A percentile compares a stretch with the other conserved stretches of the same genome.
phyloP scores from a whole-genome alignment of 495 filamentous ascomycete genomes.

The Tuber brumale region DNA sequence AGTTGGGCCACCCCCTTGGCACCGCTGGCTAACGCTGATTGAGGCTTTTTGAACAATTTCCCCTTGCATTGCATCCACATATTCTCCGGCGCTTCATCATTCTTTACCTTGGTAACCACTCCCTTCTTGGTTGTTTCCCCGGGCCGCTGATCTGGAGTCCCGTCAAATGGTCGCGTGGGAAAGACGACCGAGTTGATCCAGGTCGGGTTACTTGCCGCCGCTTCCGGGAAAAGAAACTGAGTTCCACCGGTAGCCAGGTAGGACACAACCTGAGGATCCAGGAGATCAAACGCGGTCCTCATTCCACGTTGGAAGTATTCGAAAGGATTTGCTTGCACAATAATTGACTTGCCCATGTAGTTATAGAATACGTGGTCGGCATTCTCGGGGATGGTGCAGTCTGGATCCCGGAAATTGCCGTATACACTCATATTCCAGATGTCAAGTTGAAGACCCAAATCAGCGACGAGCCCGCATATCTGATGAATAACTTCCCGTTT shows the following conservation, averaged over 20 bases:
- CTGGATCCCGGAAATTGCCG: slow-evolving; percentile 25
- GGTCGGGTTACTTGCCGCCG: slow-evolving; percentile 7
- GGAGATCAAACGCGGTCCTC: slow-evolving; percentile 23
- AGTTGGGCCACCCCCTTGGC: slow-evolving; percentile 11
- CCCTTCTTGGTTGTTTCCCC: slow-evolving; percentile 8
- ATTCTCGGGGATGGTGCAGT: slow-evolving; percentile 7
- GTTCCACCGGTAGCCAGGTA: slow-evolving; percentile 26
- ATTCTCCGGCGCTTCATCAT: slow-evolving; percentile 10
- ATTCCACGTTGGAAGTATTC: slow-evolving; percentile 33
- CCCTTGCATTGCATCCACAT: slow-evolving; percentile 17
- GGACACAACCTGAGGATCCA: slow-evolving; percentile 23
- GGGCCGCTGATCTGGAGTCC: not conserved
- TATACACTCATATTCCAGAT: slow-evolving; percentile 36
- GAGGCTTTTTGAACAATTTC: slow-evolving; percentile 23
- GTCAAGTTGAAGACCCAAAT: slow-evolving; percentile 22
- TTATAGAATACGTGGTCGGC: slow-evolving; percentile 19
- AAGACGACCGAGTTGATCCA: slow-evolving; percentile 24
- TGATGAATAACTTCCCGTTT: slow-evolving; percentile 18
- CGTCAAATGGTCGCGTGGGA: slow-evolving; percentile 18
- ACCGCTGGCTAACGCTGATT: slow-evolving; percentile 16
- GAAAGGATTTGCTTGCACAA: slow-evolving; percentile 30
- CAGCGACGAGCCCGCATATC: slow-evolving; percentile 13
- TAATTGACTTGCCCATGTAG: slow-evolving; percentile 28
- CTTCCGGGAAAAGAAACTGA: slow-evolving; percentile 27
- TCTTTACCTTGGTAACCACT: slow-evolving; percentile 20